These are phyloP conservation scores for Nepenthes mirabilis DNA, from an alignment of 148 eudicot species.

Conservation along the genomic window DNA sequence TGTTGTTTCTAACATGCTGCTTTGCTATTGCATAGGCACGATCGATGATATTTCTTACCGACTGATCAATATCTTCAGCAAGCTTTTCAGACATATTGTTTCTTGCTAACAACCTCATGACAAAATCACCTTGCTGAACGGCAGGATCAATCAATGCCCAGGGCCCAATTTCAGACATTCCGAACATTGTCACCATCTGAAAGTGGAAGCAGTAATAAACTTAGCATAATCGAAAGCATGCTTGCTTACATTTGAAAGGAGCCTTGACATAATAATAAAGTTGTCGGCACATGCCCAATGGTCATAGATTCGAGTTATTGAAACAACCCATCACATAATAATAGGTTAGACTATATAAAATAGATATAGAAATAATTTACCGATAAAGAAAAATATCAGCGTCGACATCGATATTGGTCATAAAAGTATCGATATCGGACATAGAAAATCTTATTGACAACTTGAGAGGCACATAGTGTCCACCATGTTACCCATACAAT, in stretches of 20 bases:
- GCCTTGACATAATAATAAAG: background rate
- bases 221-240: background rate
- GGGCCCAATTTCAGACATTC: slow-evolving; percentile 86
- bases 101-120: slow-evolving; percentile 70
- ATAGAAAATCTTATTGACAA: too few species aligned
- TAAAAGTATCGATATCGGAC: too few species aligned
- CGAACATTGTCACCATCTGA: slow-evolving; percentile 74
- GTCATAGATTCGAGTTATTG: too few species aligned
- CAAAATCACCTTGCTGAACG: slow-evolving; percentile 58
- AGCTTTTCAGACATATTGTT: slow-evolving; percentile 84
- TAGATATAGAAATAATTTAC: too few species aligned
- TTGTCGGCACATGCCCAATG: background rate
- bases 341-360: too few species aligned
- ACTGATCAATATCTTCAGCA: slow-evolving; percentile 61
- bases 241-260: background rate
- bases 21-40: slow-evolving; percentile 58
- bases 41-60: slow-evolving; percentile 37
- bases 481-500: too few species aligned
- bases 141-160: slow-evolving; percentile 68
- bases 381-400: too few species aligned
- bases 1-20: slow-evolving; percentile 47
- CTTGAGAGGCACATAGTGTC: too few species aligned
- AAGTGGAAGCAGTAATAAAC: background rate
- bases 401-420: too few species aligned
- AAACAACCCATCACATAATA: too few species aligned